These are phyloP conservation scores for Mentha longifolia DNA, from an alignment of 257 asterid genomes.

Conservation along the genomic window DNA sequence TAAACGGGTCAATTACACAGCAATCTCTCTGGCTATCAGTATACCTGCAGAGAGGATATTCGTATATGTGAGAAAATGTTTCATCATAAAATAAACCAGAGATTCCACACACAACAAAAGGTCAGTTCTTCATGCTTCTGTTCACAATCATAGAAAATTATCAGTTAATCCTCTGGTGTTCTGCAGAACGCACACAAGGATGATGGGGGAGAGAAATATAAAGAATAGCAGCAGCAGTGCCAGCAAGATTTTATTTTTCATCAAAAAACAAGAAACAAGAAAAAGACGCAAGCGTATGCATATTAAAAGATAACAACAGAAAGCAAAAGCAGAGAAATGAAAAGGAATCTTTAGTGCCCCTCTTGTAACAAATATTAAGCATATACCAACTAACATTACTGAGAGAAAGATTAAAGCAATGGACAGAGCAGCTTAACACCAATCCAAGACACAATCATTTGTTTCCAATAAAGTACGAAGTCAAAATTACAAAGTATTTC, in stretches of 20 bases:
- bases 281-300: background rate
- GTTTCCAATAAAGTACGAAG: no score
- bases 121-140: constrained; percentile 9
- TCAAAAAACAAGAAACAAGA: background rate
- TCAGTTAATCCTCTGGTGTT: background rate
- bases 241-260: background rate
- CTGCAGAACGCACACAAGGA: constrained; percentile 1
- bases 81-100: constrained; percentile 25
- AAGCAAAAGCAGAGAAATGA: background rate
- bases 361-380: background rate
- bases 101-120: constrained; percentile 10
- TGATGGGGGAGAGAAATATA: background rate
- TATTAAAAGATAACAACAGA: background rate
- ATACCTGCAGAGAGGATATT: constrained; percentile 55
- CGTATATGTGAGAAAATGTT: constrained; percentile 11
- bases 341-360: background rate
- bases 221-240: background rate
- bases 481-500: no score
- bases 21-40: constrained; percentile 52
- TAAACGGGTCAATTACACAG: constrained; percentile 80
- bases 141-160: background rate
- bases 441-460: background rate
- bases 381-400: background rate
- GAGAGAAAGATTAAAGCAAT: constrained; percentile 19
- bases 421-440: constrained; percentile 19